Evolutionary conservation across 768 basidiomycete genomes (phyloP), one percentile per base, ranked within the genome.

Genomic region (Trametes coccinea): DNA sequence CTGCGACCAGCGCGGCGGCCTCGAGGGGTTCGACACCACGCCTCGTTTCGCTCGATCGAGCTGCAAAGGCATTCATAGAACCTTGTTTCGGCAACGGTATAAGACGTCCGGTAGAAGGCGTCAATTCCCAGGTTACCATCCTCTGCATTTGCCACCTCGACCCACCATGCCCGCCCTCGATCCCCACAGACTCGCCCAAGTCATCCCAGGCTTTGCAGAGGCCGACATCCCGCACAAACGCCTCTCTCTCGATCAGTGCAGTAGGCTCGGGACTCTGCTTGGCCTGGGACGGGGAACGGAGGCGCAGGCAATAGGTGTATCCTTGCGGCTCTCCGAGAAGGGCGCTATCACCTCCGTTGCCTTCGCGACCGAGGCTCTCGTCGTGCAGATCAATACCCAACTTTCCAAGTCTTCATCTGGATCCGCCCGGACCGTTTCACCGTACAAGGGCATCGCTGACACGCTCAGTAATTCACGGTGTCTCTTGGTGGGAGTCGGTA

Each of bases 401-500:
- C 5, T 16, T 16, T 11, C 34, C 5, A 37, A 37, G 34, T 10
- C 0, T 5, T 5, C 22, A 5, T 7, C 41, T 16, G 22, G 11
- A 53, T 4, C 41, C 41, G 13, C 5, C 41, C 34, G 6, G 11
- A 29, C 11, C 10, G 31, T n/a, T 5, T 40, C 17, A 17, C 16
- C 39, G 17, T 16, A 6, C 5, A 27, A 17, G 6, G 39, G 9
- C 0, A 47, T 63, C 14, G 51, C 47, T 8, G 9, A 17, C 17
- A 8, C 50, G 11, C 44, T 48, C 30, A 27, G 22, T 16, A 46
- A 14, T 14, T 6, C 31, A 1, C 11, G 16, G 5, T 53, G 50
- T 29, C 11, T 53, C 29, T 34, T 62, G 6, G 50, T 43, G 3
- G 77, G 74, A 1, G 77, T 81, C 55, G 70, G 69, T 6, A 70